phyloP scores from a whole-genome alignment of 2,329 filamentous ascomycete genomes.

The Madurella mycetomatis region DNA sequence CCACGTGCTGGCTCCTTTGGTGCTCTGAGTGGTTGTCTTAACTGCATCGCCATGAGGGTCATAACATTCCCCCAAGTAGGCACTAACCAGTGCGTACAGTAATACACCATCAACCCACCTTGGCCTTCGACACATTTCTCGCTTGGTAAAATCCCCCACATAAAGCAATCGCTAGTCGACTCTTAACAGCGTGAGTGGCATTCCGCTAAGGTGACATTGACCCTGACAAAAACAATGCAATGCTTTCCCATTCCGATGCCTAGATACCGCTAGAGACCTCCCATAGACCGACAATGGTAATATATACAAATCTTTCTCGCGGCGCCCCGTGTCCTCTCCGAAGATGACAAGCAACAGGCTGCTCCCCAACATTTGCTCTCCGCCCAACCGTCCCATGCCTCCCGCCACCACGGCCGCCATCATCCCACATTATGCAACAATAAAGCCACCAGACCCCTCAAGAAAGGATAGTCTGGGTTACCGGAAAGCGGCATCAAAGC shows the following conservation, averaged over 20 bases:
- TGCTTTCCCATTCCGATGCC: conserved; percentile 22
- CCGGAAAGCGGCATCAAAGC: conserved; percentile 11
- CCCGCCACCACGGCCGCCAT: neutral
- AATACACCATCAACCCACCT: too few relatives aligned
- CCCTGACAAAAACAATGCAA: conserved; percentile 11
- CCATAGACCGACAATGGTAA: conserved; percentile 13
- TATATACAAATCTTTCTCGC: conserved; percentile 18
- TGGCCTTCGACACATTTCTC: too few relatives aligned
- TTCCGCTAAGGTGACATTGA: neutral
- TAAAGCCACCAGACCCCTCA: neutral
- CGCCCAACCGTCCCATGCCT: neutral
- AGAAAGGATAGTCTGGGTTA: conserved; percentile 8
- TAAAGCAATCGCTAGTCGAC: too few relatives aligned
- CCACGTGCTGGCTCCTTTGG: too few relatives aligned
- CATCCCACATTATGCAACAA: neutral
- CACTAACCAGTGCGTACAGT: too few relatives aligned
- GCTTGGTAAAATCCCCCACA: too few relatives aligned
- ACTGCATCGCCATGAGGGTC: too few relatives aligned
- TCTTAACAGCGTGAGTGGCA: too few relatives aligned
- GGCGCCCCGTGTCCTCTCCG: neutral
- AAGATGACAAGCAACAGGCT: neutral
- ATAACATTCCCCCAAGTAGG: too few relatives aligned
- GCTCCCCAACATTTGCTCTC: neutral
- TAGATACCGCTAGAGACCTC: conserved; percentile 7
- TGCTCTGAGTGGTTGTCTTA: too few relatives aligned